Conservation (phyloP, 1,284 basidiomycete species). For the Malassezia dermatis region DNA sequence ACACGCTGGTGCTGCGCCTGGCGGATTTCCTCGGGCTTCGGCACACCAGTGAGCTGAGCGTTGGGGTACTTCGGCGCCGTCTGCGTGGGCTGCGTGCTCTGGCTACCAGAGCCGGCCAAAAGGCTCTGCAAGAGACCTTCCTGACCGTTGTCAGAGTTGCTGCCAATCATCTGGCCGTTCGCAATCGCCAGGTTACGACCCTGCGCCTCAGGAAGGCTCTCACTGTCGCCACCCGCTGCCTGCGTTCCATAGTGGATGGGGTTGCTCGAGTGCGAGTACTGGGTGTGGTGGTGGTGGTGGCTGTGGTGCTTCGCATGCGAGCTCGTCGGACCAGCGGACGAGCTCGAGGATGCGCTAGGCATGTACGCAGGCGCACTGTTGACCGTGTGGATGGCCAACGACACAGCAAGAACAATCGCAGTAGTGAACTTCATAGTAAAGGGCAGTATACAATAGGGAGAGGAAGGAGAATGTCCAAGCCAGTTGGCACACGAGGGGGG, state of each 20-base stretch:
- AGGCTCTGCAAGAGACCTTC: not conserved
- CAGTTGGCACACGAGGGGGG: conserved; percentile 11
- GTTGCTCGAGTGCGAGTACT: not conserved
- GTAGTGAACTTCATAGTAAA: conserved; percentile 15
- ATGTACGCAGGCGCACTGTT: not conserved
- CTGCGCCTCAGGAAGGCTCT: not conserved
- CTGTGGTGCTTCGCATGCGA: not conserved
- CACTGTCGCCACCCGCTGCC: not conserved
- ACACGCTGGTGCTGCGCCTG: not conserved
- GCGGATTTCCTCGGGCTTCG: not conserved
- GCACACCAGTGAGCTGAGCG: not conserved
- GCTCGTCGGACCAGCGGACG: conserved; percentile 4
- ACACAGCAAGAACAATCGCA: conserved; percentile 8
- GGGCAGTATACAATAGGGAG: not conserved
- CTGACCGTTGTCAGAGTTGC: not conserved
- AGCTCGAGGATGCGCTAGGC: not conserved
- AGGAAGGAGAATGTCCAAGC: conserved; percentile 8
- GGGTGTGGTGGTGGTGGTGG: not conserved
- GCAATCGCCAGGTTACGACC: not conserved
- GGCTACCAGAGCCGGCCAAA: not conserved
- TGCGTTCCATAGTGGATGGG: not conserved
- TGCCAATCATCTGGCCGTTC: not conserved
- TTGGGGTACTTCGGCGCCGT: not conserved
- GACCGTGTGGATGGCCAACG: conserved; percentile 3
- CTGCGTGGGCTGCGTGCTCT: conserved; percentile 1